Conservation (phyloP, 345 rosid species). For the Linum tenue region DNA sequence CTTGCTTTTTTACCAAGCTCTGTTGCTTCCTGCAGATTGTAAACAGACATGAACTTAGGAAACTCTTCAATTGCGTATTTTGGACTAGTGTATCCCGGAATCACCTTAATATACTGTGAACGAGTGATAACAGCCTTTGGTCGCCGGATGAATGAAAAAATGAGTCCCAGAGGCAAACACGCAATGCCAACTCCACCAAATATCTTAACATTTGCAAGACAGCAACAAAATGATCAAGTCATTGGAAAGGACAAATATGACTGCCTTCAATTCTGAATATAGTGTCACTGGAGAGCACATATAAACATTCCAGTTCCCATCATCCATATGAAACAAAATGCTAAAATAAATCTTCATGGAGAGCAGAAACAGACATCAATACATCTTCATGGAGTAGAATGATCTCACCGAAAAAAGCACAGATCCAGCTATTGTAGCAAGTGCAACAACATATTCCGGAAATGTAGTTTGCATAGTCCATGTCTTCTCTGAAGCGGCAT, state of each 20-base stretch:
- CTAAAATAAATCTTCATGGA: not conserved
- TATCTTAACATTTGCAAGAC: constrained; percentile 42
- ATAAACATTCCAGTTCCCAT: not conserved
- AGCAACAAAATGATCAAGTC: constrained; percentile 4
- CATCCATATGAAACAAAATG: not conserved
- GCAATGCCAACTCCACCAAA: constrained; percentile 99
- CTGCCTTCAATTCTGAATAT: not conserved
- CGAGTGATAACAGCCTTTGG: constrained; percentile 98
- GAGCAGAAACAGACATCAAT: no score
- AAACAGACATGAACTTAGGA: constrained; percentile 10
- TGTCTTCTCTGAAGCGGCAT: constrained; percentile 72
- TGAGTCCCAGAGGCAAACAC: constrained; percentile 87
- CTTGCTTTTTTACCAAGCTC: constrained; percentile 96
- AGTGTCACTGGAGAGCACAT: not conserved
- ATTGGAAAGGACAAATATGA: not conserved
- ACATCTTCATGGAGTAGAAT: constrained; percentile 6
- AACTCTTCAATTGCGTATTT: not conserved
- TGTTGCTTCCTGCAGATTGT: constrained; percentile 79
- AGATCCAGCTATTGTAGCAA: constrained; percentile 91
- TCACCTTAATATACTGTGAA: constrained; percentile 95
- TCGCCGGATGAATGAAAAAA: constrained; percentile 84
- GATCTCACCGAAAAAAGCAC: constrained; percentile 78
- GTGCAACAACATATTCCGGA: constrained; percentile 98
- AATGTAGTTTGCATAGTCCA: constrained; percentile 94
- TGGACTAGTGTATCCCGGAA: constrained; percentile 1